Evolutionary conservation across 331 rosid species (phyloP).

Genomic region (Ulmus americana): DNA sequence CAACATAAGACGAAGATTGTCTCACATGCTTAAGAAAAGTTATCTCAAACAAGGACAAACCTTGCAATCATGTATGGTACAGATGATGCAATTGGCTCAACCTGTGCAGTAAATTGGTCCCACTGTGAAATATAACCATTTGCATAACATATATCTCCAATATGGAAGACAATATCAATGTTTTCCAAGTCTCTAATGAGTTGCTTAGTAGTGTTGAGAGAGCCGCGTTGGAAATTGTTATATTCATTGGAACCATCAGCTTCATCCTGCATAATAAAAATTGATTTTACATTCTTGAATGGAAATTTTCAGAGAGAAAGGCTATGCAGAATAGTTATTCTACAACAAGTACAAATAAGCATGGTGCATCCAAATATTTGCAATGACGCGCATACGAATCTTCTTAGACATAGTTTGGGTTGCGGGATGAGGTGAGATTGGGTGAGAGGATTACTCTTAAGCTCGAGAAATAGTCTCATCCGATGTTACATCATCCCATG

Average conservation of each 20-base stretch:
- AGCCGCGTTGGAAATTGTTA: conserved; percentile 71
- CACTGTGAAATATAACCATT: conserved; percentile 90
- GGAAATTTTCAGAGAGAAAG: too few relatives aligned
- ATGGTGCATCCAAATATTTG: neutral
- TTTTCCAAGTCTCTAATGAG: conserved; percentile 62
- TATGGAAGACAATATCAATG: conserved; percentile 72
- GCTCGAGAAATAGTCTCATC: too few relatives aligned
- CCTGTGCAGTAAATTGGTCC: conserved; percentile 87
- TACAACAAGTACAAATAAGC: neutral
- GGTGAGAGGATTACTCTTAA: too few relatives aligned
- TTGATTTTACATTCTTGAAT: too few relatives aligned
- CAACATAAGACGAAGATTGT: neutral
- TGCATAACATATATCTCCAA: conserved; percentile 86
- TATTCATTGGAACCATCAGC: conserved; percentile 89
- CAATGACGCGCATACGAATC: too few relatives aligned
- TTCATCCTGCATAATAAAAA: conserved; percentile 52
- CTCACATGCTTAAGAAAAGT: conserved; percentile 13
- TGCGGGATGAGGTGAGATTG: too few relatives aligned
- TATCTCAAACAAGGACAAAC: conserved; percentile 26
- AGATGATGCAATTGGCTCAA: conserved; percentile 76
- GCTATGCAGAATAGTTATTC: too few relatives aligned
- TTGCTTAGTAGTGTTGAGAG: conserved; percentile 66
- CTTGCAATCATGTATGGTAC: conserved; percentile 93
- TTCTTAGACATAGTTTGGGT: too few relatives aligned
- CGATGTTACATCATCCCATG: too few relatives aligned